Percentiles rank a stretch among this genome's conserved stretches.
Evolutionary conservation across 1,284 basidiomycete species (phyloP).

Genomic region (Athelia sp.): DNA sequence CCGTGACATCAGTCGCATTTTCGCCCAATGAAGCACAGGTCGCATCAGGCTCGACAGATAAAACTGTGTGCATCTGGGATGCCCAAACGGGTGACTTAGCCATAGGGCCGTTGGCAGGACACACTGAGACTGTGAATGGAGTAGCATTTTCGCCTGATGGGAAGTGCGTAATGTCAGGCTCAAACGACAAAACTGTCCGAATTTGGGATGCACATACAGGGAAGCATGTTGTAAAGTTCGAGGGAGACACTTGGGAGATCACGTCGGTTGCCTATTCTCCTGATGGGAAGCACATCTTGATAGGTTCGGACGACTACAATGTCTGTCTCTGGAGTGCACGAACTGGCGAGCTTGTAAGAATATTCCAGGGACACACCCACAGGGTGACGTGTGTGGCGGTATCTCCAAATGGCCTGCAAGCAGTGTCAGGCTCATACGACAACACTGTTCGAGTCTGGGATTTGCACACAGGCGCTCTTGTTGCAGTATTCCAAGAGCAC

Average conservation of each 20-base stretch:
- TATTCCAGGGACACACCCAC: constrained; percentile 9
- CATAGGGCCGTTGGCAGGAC: constrained; percentile 4
- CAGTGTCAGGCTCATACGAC: constrained; percentile 23
- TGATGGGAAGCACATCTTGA: constrained; percentile 15
- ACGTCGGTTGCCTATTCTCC: constrained; percentile 18
- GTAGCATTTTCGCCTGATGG: constrained; percentile 13
- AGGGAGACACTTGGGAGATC: constrained; percentile 16
- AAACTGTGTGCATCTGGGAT: constrained; percentile 20
- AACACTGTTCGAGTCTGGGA: not conserved
- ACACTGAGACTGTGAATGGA: constrained; percentile 8
- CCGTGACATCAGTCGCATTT: not conserved
- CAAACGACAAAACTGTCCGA: constrained; percentile 9
- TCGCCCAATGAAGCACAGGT: not conserved
- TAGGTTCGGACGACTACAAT: constrained; percentile 14
- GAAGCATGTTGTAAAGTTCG: not conserved
- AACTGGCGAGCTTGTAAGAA: constrained; percentile 2
- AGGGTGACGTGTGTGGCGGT: constrained; percentile 7
- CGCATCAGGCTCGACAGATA: constrained; percentile 1
- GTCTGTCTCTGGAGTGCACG: constrained; percentile 15
- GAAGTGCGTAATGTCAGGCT: constrained; percentile 12
- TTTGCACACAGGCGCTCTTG: not conserved
- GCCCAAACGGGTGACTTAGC: constrained; percentile 9
- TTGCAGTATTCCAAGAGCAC: not conserved
- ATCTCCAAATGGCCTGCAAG: constrained; percentile 11
- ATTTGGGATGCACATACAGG: constrained; percentile 13